Conservation (phyloP, 495 filamentous ascomycete species). For the Xylaria intraflava region DNA sequence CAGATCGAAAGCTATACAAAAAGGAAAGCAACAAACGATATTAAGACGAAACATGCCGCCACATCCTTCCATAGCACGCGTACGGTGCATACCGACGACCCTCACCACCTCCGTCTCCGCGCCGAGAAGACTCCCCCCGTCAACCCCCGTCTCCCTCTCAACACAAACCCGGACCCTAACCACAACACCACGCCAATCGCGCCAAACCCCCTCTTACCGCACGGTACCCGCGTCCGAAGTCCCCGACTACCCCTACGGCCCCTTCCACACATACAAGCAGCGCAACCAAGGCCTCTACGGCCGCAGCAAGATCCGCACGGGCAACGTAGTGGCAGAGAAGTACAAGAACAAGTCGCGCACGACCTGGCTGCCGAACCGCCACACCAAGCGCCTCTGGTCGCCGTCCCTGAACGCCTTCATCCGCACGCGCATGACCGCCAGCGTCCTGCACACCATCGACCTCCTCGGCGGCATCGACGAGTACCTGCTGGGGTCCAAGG, state of each 20-base stretch:
- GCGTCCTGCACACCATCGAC: conserved; percentile 76
- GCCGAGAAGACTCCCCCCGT: conserved; percentile 2
- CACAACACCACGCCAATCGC: conserved; percentile 21
- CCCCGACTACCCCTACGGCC: conserved; percentile 81
- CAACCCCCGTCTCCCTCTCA: conserved; percentile 8
- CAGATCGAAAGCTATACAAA: neutral
- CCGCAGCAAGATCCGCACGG: conserved; percentile 68
- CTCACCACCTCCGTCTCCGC: neutral
- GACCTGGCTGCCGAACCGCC: conserved; percentile 82
- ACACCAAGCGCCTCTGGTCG: conserved; percentile 67
- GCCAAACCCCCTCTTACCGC: conserved; percentile 22
- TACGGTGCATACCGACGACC: conserved; percentile 10
- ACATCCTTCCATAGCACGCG: conserved; percentile 2
- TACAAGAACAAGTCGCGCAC: conserved; percentile 80
- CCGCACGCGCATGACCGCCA: conserved; percentile 65
- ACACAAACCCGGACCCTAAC: conserved; percentile 1
- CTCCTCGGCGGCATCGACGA: conserved; percentile 84
- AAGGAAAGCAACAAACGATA: neutral
- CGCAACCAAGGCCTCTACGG: conserved; percentile 84
- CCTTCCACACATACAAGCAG: conserved; percentile 75
- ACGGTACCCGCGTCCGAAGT: conserved; percentile 33
- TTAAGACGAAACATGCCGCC: neutral
- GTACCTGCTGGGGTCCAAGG: conserved; percentile 73
- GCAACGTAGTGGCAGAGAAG: conserved; percentile 76
- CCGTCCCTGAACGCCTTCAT: conserved; percentile 58